Percentiles rank a stretch among this genome's conserved stretches.
phyloP scores from a whole-genome alignment of 2,329 filamentous ascomycete species.

The Biscogniauxia mediterranea region DNA sequence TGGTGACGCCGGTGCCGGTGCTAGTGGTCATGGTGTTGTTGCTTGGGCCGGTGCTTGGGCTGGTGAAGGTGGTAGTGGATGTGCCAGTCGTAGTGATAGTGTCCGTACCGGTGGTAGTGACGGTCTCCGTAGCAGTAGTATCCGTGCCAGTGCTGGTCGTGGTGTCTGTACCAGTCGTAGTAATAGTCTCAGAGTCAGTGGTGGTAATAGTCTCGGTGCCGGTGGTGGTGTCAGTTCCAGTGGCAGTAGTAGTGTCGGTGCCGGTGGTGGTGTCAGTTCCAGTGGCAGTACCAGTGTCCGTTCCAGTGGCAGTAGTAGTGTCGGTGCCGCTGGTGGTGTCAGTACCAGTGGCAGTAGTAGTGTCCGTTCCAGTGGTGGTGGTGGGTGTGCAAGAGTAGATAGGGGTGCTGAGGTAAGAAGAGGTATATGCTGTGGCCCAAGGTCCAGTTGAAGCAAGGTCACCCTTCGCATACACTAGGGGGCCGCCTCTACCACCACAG shows the following conservation, averaged over 20 bases:
- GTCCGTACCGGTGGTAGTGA: neutral
- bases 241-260: no score
- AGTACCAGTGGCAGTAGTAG: neutral
- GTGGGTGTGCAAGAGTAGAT: constrained; percentile 3
- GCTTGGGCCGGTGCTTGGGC: neutral
- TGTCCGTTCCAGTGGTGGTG: neutral
- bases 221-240: neutral
- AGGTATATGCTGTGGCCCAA: neutral
- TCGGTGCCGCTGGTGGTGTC: neutral
- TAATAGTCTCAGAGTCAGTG: no score
- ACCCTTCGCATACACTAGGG: constrained; percentile 16
- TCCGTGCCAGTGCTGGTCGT: neutral
- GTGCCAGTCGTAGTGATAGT: neutral
- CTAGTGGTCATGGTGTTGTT: constrained; percentile 4
- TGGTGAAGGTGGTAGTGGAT: neutral
- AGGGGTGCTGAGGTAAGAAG: neutral
- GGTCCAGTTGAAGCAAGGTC: neutral
- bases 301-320: neutral
- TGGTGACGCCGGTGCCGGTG: constrained; percentile 4
- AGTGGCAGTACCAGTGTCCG: no score
- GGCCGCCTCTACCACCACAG: constrained; percentile 15
- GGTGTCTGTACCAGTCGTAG: neutral
- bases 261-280: no score
- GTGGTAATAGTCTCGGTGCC: no score
- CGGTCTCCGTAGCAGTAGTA: neutral